Conservation (phyloP, 2,329 filamentous ascomycete species). For the Fusarium graminum region DNA sequence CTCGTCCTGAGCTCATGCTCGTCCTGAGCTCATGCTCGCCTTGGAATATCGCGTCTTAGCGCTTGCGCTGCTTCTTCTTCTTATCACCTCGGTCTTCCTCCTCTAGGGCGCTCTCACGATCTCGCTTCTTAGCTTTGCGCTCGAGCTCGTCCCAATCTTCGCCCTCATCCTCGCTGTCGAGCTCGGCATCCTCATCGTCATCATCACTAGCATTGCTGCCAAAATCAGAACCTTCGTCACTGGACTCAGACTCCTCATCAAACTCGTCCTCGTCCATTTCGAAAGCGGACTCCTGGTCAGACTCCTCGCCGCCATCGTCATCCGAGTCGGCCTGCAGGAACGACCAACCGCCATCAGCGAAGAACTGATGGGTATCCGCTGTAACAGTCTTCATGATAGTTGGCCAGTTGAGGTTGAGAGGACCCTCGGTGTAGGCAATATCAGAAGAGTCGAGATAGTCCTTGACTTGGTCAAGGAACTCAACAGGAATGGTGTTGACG, state of each 20-base stretch:
- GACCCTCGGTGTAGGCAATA: constrained; percentile 93
- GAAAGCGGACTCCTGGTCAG: constrained; percentile 92
- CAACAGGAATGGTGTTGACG: constrained; percentile 98
- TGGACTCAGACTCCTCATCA: constrained; percentile 81
- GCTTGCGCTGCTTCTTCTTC: constrained; percentile 73
- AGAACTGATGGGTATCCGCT: constrained; percentile 94
- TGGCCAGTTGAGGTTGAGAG: constrained; percentile 97
- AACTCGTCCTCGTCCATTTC: constrained; percentile 90
- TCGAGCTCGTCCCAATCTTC: constrained; percentile 97
- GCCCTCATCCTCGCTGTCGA: constrained; percentile 77
- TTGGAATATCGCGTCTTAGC: constrained; percentile 43
- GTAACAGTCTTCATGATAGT: constrained; percentile 99
- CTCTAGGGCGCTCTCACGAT: constrained; percentile 68
- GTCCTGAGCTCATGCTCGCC: constrained; percentile 4
- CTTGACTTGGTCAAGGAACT: constrained; percentile 93
- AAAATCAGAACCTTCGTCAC: constrained; percentile 90
- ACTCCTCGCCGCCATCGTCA: constrained; percentile 80
- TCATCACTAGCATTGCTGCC: constrained; percentile 89
- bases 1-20: constrained; percentile 13
- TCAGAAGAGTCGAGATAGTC: constrained; percentile 98
- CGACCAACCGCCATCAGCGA: constrained; percentile 93
- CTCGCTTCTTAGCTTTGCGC: constrained; percentile 88
- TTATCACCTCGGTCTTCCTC: constrained; percentile 76
- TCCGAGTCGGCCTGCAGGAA: constrained; percentile 92
- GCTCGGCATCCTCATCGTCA: constrained; percentile 79